These are phyloP conservation scores for Discostella pseudostelligera DNA, from an alignment of 108 stramenopile species.

Conservation along the genomic window DNA sequence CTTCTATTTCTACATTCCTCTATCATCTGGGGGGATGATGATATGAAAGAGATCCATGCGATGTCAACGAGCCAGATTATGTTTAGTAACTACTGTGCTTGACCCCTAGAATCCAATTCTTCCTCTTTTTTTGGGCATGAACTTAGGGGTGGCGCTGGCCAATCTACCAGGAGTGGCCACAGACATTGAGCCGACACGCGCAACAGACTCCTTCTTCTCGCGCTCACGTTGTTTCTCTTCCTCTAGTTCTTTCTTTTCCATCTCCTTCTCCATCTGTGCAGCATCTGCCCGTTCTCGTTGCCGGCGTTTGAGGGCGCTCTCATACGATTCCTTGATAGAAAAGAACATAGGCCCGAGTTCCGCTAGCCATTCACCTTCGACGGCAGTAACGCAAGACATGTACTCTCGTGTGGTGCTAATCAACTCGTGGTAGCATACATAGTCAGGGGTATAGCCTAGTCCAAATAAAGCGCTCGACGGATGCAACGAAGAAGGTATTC, in stretches of 20 bases:
- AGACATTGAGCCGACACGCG: constrained; percentile 22
- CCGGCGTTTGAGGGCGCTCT: constrained; percentile 68
- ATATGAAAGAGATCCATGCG: no score
- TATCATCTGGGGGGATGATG: no score
- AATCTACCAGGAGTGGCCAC: constrained; percentile 71
- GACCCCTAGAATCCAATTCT: constrained; percentile 52
- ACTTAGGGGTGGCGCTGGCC: constrained; percentile 63
- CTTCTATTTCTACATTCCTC: no score
- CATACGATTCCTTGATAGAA: constrained; percentile 87
- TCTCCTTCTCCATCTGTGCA: constrained; percentile 66
- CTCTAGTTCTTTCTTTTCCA: constrained; percentile 50
- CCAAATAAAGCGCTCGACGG: constrained; percentile 92
- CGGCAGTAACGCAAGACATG: constrained; percentile 98
- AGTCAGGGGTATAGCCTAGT: constrained; percentile 98
- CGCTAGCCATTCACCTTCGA: constrained; percentile 98
- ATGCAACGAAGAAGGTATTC: constrained; percentile 88
- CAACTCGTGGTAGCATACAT: constrained; percentile 97
- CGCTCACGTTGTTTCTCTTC: constrained; percentile 46
- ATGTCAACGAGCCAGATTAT: no score
- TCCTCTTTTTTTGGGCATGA: constrained; percentile 69
- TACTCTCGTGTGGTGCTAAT: constrained; percentile 97
- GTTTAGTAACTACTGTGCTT: no score
- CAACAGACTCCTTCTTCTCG: constrained; percentile 34
- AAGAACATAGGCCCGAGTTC: constrained; percentile 99
- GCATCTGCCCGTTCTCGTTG: constrained; percentile 63